phyloP scores from a whole-genome alignment of 495 filamentous ascomycete species.

The Neurospora tetrasperma region DNA sequence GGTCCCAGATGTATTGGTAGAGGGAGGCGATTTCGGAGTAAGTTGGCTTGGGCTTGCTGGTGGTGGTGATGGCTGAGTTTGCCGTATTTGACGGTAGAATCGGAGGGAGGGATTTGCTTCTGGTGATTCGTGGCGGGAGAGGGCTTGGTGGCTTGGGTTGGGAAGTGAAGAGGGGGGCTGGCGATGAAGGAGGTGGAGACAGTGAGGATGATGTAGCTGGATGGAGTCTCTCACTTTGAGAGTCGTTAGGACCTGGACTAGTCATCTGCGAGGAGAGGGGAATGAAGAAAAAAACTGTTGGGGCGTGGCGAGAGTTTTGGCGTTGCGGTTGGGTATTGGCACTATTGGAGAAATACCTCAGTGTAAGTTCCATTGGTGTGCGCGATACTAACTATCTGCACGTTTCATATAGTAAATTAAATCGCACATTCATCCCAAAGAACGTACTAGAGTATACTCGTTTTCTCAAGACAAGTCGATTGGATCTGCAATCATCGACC shows the following conservation, averaged over 20 bases:
- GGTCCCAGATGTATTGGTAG: background rate
- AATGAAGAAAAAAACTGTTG: background rate
- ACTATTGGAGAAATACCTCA: too few relatives aligned
- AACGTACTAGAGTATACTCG: background rate
- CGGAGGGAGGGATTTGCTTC: background rate
- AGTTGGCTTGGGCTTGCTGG: background rate
- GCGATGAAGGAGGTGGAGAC: slow-evolving; percentile 4
- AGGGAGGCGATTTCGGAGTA: background rate
- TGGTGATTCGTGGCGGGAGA: background rate
- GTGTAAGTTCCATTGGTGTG: background rate
- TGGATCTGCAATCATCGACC: background rate
- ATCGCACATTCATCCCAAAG: background rate
- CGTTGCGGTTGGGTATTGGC: background rate
- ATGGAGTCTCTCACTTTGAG: background rate
- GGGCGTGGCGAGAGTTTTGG: background rate
- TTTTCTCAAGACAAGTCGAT: background rate
- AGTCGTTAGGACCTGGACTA: background rate
- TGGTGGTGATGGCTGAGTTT: background rate
- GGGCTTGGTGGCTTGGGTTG: slow-evolving; percentile 6
- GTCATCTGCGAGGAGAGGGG: background rate
- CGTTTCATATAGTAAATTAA: background rate
- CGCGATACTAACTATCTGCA: background rate
- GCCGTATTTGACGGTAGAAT: background rate
- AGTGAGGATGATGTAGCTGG: background rate
- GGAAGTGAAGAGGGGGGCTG: slow-evolving; percentile 12